These are phyloP conservation scores for Stereocaulon alpinum DNA, from an alignment of 495 filamentous ascomycete species.

Conservation along the genomic window DNA sequence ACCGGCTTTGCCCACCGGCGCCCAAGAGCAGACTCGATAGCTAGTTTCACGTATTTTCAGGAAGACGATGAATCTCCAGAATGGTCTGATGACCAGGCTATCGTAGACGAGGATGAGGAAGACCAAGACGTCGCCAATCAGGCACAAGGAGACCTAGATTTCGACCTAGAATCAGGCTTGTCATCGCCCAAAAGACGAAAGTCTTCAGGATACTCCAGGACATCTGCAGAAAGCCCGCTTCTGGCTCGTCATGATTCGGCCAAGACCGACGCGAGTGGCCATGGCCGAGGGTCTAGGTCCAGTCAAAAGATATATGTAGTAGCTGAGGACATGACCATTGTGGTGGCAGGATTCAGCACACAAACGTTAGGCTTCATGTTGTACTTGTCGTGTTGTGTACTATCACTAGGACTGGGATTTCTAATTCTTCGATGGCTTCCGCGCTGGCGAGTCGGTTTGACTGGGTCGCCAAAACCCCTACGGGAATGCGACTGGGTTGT, in stretches of 20 bases:
- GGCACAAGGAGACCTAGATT: conserved; percentile 30
- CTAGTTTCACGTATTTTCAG: conserved; percentile 87
- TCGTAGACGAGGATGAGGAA: conserved; percentile 45
- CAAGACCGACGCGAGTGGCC: conserved; percentile 46
- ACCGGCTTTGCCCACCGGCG: conserved; percentile 78
- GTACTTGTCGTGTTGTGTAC: conserved; percentile 57
- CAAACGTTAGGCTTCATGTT: conserved; percentile 52
- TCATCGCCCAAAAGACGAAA: conserved; percentile 35
- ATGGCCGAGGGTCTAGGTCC: conserved; percentile 42
- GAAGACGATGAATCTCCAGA: conserved; percentile 44
- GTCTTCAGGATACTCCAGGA: conserved; percentile 44
- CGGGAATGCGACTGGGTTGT: conserved; percentile 80
- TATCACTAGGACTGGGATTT: conserved; percentile 68
- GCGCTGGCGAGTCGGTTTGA: conserved; percentile 66
- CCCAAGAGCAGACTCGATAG: conserved; percentile 61
- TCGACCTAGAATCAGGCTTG: conserved; percentile 27
- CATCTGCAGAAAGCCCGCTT: conserved; percentile 61
- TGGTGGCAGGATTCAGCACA: conserved; percentile 82
- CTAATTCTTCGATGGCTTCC: conserved; percentile 85
- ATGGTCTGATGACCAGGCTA: conserved; percentile 41
- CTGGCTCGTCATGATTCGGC: conserved; percentile 52
- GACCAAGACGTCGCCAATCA: conserved; percentile 37
- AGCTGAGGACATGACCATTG: conserved; percentile 87
- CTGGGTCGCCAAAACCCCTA: conserved; percentile 57
- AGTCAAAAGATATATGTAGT: conserved; percentile 88